Percentiles rank a stretch among this genome's conserved stretches.
Evolutionary conservation across 2,329 filamentous ascomycete species (phyloP).

Genomic region (Scleromitrula shiraiana): DNA sequence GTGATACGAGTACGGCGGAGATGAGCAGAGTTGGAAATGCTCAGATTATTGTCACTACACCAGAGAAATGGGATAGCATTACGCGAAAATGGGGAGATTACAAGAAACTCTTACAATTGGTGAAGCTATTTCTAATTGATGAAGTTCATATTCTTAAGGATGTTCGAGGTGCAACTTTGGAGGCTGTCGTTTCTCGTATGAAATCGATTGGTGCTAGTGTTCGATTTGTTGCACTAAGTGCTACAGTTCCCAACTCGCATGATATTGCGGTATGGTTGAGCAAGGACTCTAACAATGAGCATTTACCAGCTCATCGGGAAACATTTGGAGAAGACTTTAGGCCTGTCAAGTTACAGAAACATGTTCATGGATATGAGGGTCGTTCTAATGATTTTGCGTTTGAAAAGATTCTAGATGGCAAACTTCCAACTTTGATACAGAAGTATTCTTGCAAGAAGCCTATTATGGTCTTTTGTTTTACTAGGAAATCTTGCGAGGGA

Average conservation of each 20-base stretch:
- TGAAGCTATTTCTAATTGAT: constrained; percentile 77
- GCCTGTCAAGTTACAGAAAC: constrained; percentile 67
- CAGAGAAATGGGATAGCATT: constrained; percentile 88
- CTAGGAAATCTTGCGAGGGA: constrained; percentile 58
- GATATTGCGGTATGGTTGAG: constrained; percentile 79
- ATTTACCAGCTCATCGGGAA: constrained; percentile 57
- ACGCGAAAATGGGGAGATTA: constrained; percentile 84
- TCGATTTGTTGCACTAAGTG: constrained; percentile 73
- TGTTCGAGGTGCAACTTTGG: constrained; percentile 67
- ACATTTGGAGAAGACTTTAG: constrained; percentile 73
- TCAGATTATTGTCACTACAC: constrained; percentile 78
- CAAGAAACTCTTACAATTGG: constrained; percentile 61
- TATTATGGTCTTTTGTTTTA: constrained; percentile 78
- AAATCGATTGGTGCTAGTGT: constrained; percentile 69
- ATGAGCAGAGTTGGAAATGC: constrained; percentile 63
- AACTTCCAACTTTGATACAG: constrained; percentile 57
- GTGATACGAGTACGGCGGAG: constrained; percentile 64
- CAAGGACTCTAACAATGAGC: constrained; percentile 48
- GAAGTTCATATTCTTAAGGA: constrained; percentile 85
- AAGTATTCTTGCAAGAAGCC: constrained; percentile 65
- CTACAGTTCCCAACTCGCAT: constrained; percentile 73
- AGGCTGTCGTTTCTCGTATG: constrained; percentile 81
- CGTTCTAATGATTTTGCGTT: constrained; percentile 66
- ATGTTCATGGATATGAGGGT: constrained; percentile 64
- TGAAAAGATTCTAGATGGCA: constrained; percentile 59